Evolutionary conservation across 441 rosid genomes (phyloP), one percentile per base, ranked within the genome.

Genomic region (Croton setiger): DNA sequence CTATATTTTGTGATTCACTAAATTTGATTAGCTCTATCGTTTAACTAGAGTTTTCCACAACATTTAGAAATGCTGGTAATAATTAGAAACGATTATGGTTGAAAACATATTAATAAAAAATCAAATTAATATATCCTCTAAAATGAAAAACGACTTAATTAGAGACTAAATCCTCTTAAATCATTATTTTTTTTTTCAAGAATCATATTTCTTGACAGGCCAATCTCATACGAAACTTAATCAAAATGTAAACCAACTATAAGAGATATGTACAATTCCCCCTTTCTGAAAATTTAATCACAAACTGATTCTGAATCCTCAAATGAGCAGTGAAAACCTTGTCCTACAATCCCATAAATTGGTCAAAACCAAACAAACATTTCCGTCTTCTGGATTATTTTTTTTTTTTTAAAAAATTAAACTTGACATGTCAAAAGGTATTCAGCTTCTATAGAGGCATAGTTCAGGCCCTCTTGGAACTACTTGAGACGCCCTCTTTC

Each of bases 401-500:
- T 27, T 27, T 27, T 27, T 27, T 27, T 27, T 27, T 27, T 2
- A 2, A 27, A 27, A 27, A 0, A 0, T 27, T 27, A 27, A 48
- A 18, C 17, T 4, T 3, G 8, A n/a, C 0, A 45, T 15, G 43
- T 17, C 11, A 27, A 27, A 59, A 48, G 49, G 27, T 35, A 57
- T 56, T 58, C 45, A 49, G 12, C 44, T 67, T 67, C 15, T 14
- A 5, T 10, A 12, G 7, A 33, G 51, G 64, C 61, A 47, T 59
- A 61, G 27, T 71, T 85, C 31, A 27, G 31, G 31, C 31, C 31
- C 31, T 27, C 74, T 84, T 79, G 39, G 82, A 72, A 76, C 81
- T 83, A 77, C 72, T 86, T 0, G 70, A 59, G 64, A 41, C 72
- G n/a, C 70, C 74, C 72, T 77, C 93, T 70, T 84, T 85, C 84